These are phyloP conservation scores for Epichloe coenophiala DNA, from an alignment of 2,329 filamentous ascomycete genomes.

Conservation along the genomic window DNA sequence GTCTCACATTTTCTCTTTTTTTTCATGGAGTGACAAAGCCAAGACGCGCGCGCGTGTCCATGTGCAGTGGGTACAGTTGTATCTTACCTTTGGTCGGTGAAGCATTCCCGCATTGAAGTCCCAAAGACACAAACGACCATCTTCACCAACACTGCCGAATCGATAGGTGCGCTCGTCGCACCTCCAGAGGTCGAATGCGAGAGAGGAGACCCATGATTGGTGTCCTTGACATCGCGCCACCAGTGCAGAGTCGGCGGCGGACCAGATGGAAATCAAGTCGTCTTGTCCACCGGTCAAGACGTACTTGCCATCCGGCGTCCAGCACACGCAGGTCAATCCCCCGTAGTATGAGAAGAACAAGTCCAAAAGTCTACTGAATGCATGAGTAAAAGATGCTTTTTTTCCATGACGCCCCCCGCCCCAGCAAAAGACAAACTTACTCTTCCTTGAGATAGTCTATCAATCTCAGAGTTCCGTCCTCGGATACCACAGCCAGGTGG, in stretches of 20 bases:
- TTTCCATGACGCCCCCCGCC: not conserved
- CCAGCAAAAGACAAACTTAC: constrained; percentile 33
- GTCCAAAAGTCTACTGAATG: constrained; percentile 53
- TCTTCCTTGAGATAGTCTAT: constrained; percentile 87
- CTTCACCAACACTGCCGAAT: constrained; percentile 91
- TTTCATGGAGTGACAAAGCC: not conserved
- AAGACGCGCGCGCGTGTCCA: not conserved
- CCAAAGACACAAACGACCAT: constrained; percentile 83
- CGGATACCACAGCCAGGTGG: constrained; percentile 79
- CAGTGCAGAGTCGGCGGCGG: constrained; percentile 65
- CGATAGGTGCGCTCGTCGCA: constrained; percentile 93
- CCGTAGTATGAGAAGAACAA: constrained; percentile 89
- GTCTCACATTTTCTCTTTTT: not conserved
- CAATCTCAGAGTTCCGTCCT: constrained; percentile 79
- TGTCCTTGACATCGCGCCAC: constrained; percentile 91
- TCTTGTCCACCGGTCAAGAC: constrained; percentile 92
- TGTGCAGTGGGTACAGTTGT: not conserved
- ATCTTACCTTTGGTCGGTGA: constrained; percentile 56
- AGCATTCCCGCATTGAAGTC: constrained; percentile 97
- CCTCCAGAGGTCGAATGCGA: constrained; percentile 93
- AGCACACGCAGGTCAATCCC: constrained; percentile 88
- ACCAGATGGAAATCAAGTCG: constrained; percentile 94
- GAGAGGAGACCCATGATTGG: constrained; percentile 85
- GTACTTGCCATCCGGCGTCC: constrained; percentile 95
- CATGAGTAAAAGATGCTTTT: constrained; percentile 4